These are phyloP conservation scores for Trichoderma atrobrunneum DNA, from an alignment of 2,329 filamentous ascomycete genomes.

Conservation along the genomic window DNA sequence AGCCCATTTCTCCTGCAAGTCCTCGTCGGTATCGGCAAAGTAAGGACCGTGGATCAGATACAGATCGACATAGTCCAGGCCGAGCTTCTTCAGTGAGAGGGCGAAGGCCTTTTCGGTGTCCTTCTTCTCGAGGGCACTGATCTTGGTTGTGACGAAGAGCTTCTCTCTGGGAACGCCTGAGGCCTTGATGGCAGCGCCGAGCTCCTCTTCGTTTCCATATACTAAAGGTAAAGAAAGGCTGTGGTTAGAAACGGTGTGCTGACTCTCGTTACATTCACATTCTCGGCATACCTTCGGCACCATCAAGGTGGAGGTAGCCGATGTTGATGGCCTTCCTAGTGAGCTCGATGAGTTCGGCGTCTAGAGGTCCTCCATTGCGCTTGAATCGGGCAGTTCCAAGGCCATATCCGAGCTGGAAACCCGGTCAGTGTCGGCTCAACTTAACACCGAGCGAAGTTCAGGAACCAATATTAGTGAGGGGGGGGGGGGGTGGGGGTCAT, in stretches of 20 bases:
- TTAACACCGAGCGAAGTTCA: neutral
- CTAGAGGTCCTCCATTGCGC: conserved; percentile 45
- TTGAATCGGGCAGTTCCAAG: conserved; percentile 67
- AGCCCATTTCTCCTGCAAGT: conserved; percentile 59
- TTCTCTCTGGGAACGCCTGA: conserved; percentile 61
- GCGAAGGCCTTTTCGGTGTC: conserved; percentile 51
- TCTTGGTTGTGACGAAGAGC: conserved; percentile 67
- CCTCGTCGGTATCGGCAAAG: conserved; percentile 46
- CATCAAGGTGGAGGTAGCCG: conserved; percentile 72
- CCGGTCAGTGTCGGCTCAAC: neutral
- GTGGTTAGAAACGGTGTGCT: neutral
- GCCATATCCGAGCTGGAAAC: conserved; percentile 62
- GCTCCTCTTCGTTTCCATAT: conserved; percentile 65
- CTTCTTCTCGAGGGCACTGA: conserved; percentile 40
- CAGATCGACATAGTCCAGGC: conserved; percentile 68
- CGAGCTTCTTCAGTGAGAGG: conserved; percentile 61
- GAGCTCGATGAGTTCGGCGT: conserved; percentile 49
- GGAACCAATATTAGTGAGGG: neutral
- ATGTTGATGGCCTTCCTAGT: conserved; percentile 62
- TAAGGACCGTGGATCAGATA: conserved; percentile 63
- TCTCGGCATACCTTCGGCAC: conserved; percentile 59
- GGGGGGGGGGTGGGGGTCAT: neutral
- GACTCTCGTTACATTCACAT: neutral
- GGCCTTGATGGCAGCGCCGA: conserved; percentile 68
- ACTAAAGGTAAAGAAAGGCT: conserved; percentile 35